A percentile compares a stretch with the other conserved stretches of the same genome.
These are phyloP conservation scores for Penstemon davidsonii DNA, from an alignment of 257 asterid species.

Conservation along the genomic window DNA sequence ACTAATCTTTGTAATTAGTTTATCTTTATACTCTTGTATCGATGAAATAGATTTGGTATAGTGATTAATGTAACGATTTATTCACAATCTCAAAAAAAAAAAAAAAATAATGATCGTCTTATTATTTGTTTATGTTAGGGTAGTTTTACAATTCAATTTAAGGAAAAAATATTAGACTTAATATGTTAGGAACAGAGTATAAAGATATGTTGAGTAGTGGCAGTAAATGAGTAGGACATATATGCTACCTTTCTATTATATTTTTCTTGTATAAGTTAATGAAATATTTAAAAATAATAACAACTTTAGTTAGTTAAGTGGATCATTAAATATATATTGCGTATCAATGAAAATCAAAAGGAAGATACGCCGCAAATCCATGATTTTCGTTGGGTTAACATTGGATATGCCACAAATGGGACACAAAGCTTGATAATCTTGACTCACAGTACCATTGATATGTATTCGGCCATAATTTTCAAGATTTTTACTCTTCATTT, in stretches of 20 bases:
- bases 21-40: no score
- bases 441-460: constrained; percentile 32
- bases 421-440: constrained; percentile 55
- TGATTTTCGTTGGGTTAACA: constrained; percentile 1
- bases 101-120: no score
- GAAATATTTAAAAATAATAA: background rate
- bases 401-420: constrained; percentile 31
- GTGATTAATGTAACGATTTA: no score
- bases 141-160: background rate
- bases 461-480: constrained; percentile 24
- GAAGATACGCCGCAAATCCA: constrained; percentile 30
- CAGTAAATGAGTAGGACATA: no score
- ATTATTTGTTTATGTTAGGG: no score
- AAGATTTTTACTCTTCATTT: constrained; percentile 36
- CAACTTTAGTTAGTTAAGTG: background rate
- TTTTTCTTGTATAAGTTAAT: background rate
- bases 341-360: constrained; percentile 28
- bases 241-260: background rate
- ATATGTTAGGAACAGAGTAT: no score
- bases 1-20: no score
- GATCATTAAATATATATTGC: constrained; percentile 9
- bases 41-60: no score
- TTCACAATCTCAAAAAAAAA: no score
- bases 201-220: no score
- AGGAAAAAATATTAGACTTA: no score